Percentiles rank a stretch among this genome's conserved stretches.
Conservation (phyloP, 2,329 filamentous ascomycete genomes). For the Aspergillus cejpii region DNA sequence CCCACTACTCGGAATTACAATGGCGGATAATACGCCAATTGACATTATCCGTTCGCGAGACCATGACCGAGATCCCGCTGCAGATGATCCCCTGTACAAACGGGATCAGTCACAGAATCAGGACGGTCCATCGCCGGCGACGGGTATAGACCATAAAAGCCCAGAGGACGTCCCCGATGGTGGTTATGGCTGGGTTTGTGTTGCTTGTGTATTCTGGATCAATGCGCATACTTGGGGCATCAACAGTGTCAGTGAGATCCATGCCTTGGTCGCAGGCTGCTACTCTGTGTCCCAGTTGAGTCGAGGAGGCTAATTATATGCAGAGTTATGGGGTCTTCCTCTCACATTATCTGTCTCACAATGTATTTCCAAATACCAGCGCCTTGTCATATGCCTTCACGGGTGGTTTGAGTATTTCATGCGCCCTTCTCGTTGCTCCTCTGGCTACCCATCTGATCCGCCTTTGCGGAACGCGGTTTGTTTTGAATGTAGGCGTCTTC, state of each 20-base stretch:
- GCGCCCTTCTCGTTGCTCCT: constrained; percentile 52
- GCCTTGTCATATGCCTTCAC: constrained; percentile 54
- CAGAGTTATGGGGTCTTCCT: constrained; percentile 53
- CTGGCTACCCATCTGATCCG: constrained; percentile 51
- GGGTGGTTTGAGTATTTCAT: constrained; percentile 54
- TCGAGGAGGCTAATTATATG: constrained; percentile 1
- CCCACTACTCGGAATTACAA: constrained; percentile 6
- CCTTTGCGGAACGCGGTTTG: constrained; percentile 47
- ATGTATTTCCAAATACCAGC: constrained; percentile 51
- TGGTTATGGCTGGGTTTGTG: constrained; percentile 58
- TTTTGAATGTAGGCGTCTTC: constrained; percentile 51
- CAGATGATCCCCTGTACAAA: constrained; percentile 1
- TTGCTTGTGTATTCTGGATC: constrained; percentile 50
- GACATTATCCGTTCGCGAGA: constrained; percentile 25
- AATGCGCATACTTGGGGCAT: constrained; percentile 71
- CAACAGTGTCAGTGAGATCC: constrained; percentile 49
- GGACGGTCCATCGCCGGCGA: constrained; percentile 5
- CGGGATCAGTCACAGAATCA: constrained; percentile 8
- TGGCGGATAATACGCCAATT: constrained; percentile 30
- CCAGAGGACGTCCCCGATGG: constrained; percentile 44
- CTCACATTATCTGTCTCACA: constrained; percentile 51
- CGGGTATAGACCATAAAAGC: constrained; percentile 26
- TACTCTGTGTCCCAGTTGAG: background rate
- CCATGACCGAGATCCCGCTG: constrained; percentile 5
- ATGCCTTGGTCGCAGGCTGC: no score